These are phyloP conservation scores for Aspergillus puulaauensis DNA, from an alignment of 2,329 filamentous ascomycete species.

Conservation along the genomic window DNA sequence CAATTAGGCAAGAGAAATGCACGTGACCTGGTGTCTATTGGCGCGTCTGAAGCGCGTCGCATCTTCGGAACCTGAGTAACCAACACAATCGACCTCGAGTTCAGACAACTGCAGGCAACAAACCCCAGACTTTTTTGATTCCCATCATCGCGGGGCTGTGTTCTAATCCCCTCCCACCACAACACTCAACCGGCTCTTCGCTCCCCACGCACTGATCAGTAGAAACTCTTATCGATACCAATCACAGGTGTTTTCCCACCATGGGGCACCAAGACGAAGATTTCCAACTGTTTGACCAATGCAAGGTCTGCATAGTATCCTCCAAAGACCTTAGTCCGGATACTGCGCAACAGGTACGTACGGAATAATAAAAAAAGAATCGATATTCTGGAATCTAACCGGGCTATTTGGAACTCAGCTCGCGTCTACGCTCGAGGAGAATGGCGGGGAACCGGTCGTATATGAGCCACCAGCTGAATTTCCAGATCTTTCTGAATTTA, in stretches of 20 bases:
- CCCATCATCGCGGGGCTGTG: not conserved
- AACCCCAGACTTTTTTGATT: not conserved
- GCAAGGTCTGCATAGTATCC: conserved; percentile 47
- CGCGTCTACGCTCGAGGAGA: conserved; percentile 44
- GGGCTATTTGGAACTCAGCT: conserved; percentile 38
- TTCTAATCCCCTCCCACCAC: not conserved
- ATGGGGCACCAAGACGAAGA: conserved; percentile 31
- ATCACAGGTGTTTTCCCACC: conserved; percentile 8
- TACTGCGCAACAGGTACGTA: conserved; percentile 41
- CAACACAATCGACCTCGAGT: not conserved
- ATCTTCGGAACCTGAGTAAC: not conserved
- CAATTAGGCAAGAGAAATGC: not conserved
- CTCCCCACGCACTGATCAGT: not conserved
- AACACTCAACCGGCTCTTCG: not conserved
- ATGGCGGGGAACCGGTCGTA: conserved; percentile 50
- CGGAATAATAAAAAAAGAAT: not conserved
- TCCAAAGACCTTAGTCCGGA: conserved; percentile 41
- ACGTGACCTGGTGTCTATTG: conserved; percentile 27
- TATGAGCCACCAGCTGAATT: conserved; percentile 38
- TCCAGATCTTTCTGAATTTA: conserved; percentile 49
- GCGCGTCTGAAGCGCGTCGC: conserved; percentile 20
- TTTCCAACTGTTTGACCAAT: conserved; percentile 44
- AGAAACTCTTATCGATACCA: not conserved
- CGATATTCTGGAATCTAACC: not conserved
- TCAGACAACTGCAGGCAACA: not conserved